phyloP scores from a whole-genome alignment of 768 basidiomycete species.

The Tylopilus sp. region DNA sequence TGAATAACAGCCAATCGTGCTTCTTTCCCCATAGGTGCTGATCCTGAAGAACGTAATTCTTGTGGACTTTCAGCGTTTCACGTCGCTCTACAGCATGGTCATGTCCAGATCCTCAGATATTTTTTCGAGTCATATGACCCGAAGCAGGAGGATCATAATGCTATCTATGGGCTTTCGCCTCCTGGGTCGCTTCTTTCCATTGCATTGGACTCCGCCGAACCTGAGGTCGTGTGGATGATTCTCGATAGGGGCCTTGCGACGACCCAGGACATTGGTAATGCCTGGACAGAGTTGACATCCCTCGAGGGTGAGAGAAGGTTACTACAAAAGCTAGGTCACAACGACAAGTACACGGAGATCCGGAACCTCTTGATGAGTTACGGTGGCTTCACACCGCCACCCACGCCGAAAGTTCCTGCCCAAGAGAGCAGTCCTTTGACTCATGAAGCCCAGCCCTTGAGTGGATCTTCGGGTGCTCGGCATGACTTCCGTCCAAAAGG shows the following conservation, averaged over 20 bases:
- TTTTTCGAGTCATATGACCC: slow-evolving; percentile 63
- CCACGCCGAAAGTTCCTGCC: slow-evolving; percentile 25
- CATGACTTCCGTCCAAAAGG: slow-evolving; percentile 6
- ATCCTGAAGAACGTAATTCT: slow-evolving; percentile 65
- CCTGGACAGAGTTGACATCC: slow-evolving; percentile 49
- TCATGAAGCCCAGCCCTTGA: slow-evolving; percentile 11
- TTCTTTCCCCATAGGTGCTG: slow-evolving; percentile 50
- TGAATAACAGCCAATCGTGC: slow-evolving; percentile 17
- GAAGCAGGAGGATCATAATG: slow-evolving; percentile 44
- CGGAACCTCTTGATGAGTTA: slow-evolving; percentile 48
- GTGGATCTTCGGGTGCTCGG: slow-evolving; percentile 6
- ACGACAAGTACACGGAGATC: slow-evolving; percentile 45
- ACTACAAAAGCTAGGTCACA: slow-evolving; percentile 22
- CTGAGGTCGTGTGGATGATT: slow-evolving; percentile 61
- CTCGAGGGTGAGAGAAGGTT: slow-evolving; percentile 26
- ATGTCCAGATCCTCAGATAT: slow-evolving; percentile 50
- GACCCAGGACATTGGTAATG: slow-evolving; percentile 45
- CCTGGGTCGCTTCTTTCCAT: slow-evolving; percentile 48
- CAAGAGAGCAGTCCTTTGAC: slow-evolving; percentile 11
- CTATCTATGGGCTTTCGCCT: slow-evolving; percentile 44
- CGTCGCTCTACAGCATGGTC: slow-evolving; percentile 52
- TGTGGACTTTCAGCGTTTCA: slow-evolving; percentile 63
- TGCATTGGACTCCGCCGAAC: slow-evolving; percentile 58
- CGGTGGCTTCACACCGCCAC: slow-evolving; percentile 49
- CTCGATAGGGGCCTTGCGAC: slow-evolving; percentile 55